These are phyloP conservation scores for Podaxis sp. DNA, from an alignment of 768 basidiomycete genomes.

Conservation along the genomic window DNA sequence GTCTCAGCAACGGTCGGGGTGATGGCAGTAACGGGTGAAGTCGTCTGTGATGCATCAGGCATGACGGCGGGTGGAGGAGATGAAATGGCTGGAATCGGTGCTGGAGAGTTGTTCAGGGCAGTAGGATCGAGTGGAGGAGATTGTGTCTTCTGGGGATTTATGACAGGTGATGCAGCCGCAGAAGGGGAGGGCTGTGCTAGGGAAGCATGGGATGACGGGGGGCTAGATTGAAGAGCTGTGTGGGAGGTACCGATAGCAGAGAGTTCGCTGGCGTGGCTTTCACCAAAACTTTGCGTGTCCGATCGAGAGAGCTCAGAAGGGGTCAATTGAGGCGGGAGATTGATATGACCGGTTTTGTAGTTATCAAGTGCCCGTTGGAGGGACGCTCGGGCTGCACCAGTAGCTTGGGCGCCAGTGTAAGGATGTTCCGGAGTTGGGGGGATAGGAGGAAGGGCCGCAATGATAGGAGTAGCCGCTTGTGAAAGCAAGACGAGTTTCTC, in stretches of 20 bases:
- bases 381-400: slow-evolving; percentile 68
- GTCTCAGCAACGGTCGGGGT: slow-evolving; percentile 75
- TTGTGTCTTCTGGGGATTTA: slow-evolving; percentile 7
- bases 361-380: slow-evolving; percentile 79
- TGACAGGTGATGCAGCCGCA: neutral
- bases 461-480: slow-evolving; percentile 64
- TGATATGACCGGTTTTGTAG: slow-evolving; percentile 67
- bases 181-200: slow-evolving; percentile 12
- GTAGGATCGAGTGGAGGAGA: slow-evolving; percentile 32
- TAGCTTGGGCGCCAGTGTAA: slow-evolving; percentile 61
- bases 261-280: slow-evolving; percentile 77
- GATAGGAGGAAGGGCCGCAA: slow-evolving; percentile 61
- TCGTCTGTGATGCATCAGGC: slow-evolving; percentile 1
- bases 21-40: slow-evolving; percentile 5
- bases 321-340: slow-evolving; percentile 43
- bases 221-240: slow-evolving; percentile 22
- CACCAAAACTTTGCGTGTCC: slow-evolving; percentile 81
- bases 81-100: slow-evolving; percentile 28
- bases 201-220: slow-evolving; percentile 14
- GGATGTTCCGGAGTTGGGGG: slow-evolving; percentile 57
- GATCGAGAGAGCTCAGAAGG: slow-evolving; percentile 62
- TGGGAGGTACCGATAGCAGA: slow-evolving; percentile 45
- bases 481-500: slow-evolving; percentile 77
- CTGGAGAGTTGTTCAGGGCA: slow-evolving; percentile 38
- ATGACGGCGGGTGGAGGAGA: slow-evolving; percentile 21